Base-by-base conservation (phyloP, 1,284 basidiomycete species). In the Trametes polyzona region DNA sequence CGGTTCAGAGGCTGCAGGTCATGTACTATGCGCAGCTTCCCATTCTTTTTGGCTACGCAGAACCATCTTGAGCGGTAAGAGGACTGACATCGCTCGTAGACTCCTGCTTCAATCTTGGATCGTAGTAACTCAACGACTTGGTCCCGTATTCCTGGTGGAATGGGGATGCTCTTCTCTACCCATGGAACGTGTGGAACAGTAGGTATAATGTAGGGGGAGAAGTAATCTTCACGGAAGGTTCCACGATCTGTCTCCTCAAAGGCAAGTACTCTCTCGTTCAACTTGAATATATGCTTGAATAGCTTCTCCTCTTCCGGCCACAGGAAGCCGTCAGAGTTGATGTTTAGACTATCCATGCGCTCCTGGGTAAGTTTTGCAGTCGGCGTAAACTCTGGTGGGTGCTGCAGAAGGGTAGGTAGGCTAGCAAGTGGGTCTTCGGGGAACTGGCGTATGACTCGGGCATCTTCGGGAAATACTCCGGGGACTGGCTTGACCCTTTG, bases 151-250 rank as follows among this genome's bases (percentile, higher is more conserved):
- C 67, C 70, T 12, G 59, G 60, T 0, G 71, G 71, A 16, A 72
- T 61, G 0, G 51, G 58, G 8, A 74, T 72, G 0, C 71, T 70
- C 11, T 59, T 52, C 11, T 51, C 46, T 65, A 26, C 39, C 39
- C 50, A 44, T 0, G 39, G 43, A 1, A 10, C 24, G 26, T 75
- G 75, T 42, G 71, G 66, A 4, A 75, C 71, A 2, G 65, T 60
- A 0, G 71, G 73, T 27, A 77, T 74, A 2, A 67, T 57, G 24
- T 74, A 73, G 48, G 71, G 67, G 7, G 73, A 71, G 43, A 67
- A 77, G 54, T 71, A 76, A 24, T 69, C 60, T 0, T 52, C 52
- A 2, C 60, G 65, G 42, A 78, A 74, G 0, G 55, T 63, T 14
- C 75, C 74, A 14, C 68, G 54, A 48, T 74, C 71, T 0, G 55